A percentile compares a stretch with the other conserved stretches of the same genome.
These are phyloP conservation scores for Hypoxylon intermedium DNA, from an alignment of 495 filamentous ascomycete genomes.

Conservation along the genomic window DNA sequence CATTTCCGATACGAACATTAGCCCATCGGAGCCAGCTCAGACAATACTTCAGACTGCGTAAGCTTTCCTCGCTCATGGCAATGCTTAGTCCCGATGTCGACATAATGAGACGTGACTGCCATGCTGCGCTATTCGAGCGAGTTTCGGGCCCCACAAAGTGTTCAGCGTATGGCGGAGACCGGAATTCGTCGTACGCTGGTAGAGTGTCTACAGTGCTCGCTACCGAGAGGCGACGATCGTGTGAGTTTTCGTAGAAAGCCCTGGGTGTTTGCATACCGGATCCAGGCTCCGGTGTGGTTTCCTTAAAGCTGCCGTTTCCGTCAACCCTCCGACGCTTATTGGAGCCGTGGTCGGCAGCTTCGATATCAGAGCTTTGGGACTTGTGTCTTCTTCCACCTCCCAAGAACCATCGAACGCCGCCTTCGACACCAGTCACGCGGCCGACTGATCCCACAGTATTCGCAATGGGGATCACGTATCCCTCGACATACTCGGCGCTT, in stretches of 20 bases:
- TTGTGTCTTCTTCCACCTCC: conserved; percentile 54
- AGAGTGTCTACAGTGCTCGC: conserved; percentile 68
- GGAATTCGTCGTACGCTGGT: conserved; percentile 80
- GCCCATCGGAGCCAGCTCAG: conserved; percentile 77
- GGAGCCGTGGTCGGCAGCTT: conserved; percentile 55
- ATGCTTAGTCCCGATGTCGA: conserved; percentile 84
- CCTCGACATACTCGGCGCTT: conserved; percentile 84
- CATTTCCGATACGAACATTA: conserved; percentile 73
- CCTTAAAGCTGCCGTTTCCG: conserved; percentile 42
- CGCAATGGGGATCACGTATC: conserved; percentile 79
- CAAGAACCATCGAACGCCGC: conserved; percentile 79
- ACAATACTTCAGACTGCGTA: conserved; percentile 78
- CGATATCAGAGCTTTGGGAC: conserved; percentile 49
- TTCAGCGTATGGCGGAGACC: conserved; percentile 74
- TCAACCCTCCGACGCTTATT: conserved; percentile 72
- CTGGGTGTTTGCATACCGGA: conserved; percentile 43
- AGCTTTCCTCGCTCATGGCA: conserved; percentile 84
- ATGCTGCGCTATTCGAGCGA: conserved; percentile 55
- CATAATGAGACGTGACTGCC: conserved; percentile 81
- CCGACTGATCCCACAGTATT: conserved; percentile 83
- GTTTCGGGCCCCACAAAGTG: conserved; percentile 18
- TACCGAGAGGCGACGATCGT: conserved; percentile 53
- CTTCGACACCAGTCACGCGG: conserved; percentile 82
- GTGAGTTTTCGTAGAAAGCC: conserved; percentile 33
- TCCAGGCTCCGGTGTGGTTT: conserved; percentile 36